These are phyloP conservation scores for Coemansia sp. DNA, from an alignment of 192 early-diverging fungal species.

Conservation along the genomic window DNA sequence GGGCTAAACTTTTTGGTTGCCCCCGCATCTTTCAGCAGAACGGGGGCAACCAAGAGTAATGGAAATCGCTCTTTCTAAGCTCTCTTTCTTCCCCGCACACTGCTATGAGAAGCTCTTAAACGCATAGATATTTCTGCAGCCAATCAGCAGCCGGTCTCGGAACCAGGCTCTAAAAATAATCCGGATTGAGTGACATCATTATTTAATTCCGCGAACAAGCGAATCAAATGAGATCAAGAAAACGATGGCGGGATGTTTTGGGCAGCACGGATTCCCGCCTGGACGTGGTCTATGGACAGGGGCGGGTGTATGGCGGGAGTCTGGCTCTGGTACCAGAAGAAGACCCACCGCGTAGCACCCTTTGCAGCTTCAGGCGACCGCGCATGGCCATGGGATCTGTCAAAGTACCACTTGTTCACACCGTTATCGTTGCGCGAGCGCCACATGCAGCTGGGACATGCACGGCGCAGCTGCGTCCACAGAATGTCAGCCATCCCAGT, in stretches of 20 bases:
- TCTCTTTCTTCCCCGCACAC: too few relatives aligned
- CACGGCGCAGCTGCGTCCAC: slow-evolving; percentile 74
- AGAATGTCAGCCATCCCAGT: slow-evolving; percentile 93
- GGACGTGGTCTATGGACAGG: slow-evolving; percentile 37
- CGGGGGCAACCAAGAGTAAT: too few relatives aligned
- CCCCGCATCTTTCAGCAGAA: too few relatives aligned
- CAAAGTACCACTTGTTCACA: slow-evolving; percentile 98
- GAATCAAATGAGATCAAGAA: too few relatives aligned
- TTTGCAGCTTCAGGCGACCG: slow-evolving; percentile 35
- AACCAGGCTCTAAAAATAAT: too few relatives aligned
- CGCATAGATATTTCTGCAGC: too few relatives aligned
- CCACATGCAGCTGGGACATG: slow-evolving; percentile 77
- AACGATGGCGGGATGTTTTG: slow-evolving; percentile 59
- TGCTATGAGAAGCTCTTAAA: too few relatives aligned
- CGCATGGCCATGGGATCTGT: slow-evolving; percentile 78
- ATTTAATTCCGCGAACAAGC: too few relatives aligned
- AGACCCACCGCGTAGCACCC: slow-evolving; percentile 72
- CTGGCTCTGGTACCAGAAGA: slow-evolving; percentile 72
- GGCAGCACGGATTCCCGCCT: slow-evolving; percentile 55
- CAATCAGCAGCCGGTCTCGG: too few relatives aligned
- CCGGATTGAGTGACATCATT: too few relatives aligned
- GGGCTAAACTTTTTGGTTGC: too few relatives aligned
- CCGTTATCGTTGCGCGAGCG: slow-evolving; percentile 80
- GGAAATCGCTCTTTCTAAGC: too few relatives aligned
- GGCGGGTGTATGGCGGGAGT: background rate